A percentile compares a stretch with the other conserved stretches of the same genome.
Evolutionary conservation across 345 rosid genomes (phyloP).

Genomic region (Kernera saxatilis): DNA sequence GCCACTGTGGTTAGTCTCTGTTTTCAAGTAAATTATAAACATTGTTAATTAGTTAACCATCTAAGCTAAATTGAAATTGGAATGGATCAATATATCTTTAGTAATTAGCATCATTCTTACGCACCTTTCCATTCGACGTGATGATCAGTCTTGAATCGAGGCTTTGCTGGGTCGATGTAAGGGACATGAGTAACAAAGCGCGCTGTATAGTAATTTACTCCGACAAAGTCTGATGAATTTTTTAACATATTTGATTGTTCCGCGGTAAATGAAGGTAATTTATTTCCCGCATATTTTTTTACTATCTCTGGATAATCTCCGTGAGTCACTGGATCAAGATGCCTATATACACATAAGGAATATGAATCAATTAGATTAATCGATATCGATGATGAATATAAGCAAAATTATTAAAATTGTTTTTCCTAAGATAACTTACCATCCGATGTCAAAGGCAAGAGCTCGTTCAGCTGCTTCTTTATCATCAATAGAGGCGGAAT

Average conservation of each 20-base stretch:
- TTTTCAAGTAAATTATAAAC: not conserved
- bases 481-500: slow-evolving; percentile 13
- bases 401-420: not conserved
- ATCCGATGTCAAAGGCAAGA: slow-evolving; percentile 27
- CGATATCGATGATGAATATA: not conserved
- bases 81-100: not conserved
- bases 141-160: slow-evolving; percentile 32
- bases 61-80: not conserved
- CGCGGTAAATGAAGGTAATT: slow-evolving; percentile 24
- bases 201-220: slow-evolving; percentile 28
- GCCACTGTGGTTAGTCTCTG: slow-evolving; percentile 32
- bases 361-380: not conserved
- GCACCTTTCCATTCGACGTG: slow-evolving; percentile 27
- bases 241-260: slow-evolving; percentile 29
- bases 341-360: slow-evolving; percentile 6
- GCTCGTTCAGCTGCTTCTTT: slow-evolving; percentile 28
- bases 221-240: slow-evolving; percentile 30
- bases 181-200: slow-evolving; percentile 13
- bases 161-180: slow-evolving; percentile 19
- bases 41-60: slow-evolving; percentile 5
- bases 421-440: slow-evolving; percentile 3
- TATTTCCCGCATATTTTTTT: slow-evolving; percentile 23
- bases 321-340: slow-evolving; percentile 30
- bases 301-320: slow-evolving; percentile 32
- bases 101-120: not conserved